These are phyloP conservation scores for Podospora pseudocomata DNA, from an alignment of 495 filamentous ascomycete species.

Conservation along the genomic window DNA sequence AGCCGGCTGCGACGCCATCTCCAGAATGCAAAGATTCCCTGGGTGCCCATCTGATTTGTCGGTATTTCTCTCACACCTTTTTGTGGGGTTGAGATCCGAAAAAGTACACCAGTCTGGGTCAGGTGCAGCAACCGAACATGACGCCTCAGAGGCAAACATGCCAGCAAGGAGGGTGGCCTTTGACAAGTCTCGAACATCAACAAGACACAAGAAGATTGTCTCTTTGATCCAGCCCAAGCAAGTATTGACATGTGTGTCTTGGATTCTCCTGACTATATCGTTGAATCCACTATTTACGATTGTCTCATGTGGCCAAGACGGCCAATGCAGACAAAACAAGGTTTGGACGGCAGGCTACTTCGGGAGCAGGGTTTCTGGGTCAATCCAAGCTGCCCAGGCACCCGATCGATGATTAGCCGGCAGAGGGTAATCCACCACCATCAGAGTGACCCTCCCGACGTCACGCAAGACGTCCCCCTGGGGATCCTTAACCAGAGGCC, in stretches of 20 bases:
- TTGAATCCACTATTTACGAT: not conserved
- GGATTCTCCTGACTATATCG: not conserved
- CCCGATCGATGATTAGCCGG: slow-evolving; percentile 5
- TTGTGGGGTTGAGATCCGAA: not conserved
- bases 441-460: not conserved
- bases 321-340: slow-evolving; percentile 7
- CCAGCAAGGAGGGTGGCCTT: not conserved
- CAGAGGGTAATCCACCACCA: not conserved
- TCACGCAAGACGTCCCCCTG: not conserved
- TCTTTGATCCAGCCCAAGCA: not conserved
- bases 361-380: slow-evolving; percentile 1
- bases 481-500: not conserved
- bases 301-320: slow-evolving; percentile 8
- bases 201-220: not conserved
- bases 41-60: not conserved
- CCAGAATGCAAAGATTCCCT: not conserved
- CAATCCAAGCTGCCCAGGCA: not conserved
- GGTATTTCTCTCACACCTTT: slow-evolving; percentile 2
- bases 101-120: not conserved
- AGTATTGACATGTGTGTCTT: not conserved
- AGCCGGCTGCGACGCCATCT: not conserved
- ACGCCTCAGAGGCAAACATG: not conserved
- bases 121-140: not conserved
- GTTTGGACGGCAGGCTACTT: slow-evolving; percentile 8
- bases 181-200: not conserved